Conservation (phyloP, 2,329 filamentous ascomycete species). For the Fonsecaea nubica region DNA sequence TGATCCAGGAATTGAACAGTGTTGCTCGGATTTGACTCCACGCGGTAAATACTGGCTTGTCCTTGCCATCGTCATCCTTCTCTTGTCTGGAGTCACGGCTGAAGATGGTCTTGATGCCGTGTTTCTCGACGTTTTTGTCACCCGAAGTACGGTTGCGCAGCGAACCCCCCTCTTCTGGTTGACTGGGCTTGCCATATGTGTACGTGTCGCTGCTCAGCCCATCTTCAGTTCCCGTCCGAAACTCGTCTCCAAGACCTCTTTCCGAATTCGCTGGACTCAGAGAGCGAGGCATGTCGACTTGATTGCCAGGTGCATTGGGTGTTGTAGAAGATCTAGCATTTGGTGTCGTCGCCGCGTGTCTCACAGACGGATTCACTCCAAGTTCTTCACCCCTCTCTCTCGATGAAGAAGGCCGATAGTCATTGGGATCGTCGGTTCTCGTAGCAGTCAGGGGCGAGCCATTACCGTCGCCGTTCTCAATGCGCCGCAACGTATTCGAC, state of each 20-base stretch:
- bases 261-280: conserved; percentile 26
- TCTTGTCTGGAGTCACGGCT: conserved; percentile 8
- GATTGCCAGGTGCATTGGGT: conserved; percentile 23
- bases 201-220: conserved; percentile 25
- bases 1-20: conserved; percentile 83
- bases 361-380: conserved; percentile 10
- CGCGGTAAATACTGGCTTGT: conserved; percentile 57
- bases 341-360: conserved; percentile 31
- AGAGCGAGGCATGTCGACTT: conserved; percentile 28
- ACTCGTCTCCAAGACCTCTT: conserved; percentile 17
- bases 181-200: conserved; percentile 19
- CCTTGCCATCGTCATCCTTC: conserved; percentile 37
- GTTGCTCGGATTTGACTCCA: conserved; percentile 74
- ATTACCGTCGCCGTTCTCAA: conserved; percentile 28
- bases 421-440: conserved; percentile 31
- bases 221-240: conserved; percentile 14
- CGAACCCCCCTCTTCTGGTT: conserved; percentile 19
- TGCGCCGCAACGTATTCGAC: conserved; percentile 18
- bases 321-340: conserved; percentile 18
- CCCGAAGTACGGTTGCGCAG: conserved; percentile 23
- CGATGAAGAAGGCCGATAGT: conserved; percentile 23
- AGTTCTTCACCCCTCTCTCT: conserved; percentile 19
- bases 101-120: conserved; percentile 30
- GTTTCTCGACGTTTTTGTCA: conserved; percentile 18
- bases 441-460: conserved; percentile 22